Evolutionary conservation across 805 yeast species (phyloP), one percentile per base, ranked within the genome.

Genomic region (Suhomyces sp.): DNA sequence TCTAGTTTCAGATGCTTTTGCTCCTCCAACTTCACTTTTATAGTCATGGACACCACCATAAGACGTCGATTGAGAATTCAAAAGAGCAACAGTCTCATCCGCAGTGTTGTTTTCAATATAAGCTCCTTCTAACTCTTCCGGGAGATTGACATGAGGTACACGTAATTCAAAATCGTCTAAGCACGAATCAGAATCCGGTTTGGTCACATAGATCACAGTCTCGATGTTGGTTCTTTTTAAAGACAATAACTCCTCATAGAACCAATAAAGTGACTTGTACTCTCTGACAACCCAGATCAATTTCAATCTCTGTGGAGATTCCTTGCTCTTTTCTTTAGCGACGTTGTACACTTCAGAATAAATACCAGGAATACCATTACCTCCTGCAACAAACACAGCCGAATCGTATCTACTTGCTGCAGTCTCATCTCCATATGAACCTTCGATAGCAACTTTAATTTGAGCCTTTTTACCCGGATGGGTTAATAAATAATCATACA

Each of bases 231-330:
- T 42, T 6, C 40, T 38, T 17, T 50, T 43, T 33, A 69, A 52
- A 11, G 43, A 30, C n/a, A 37, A 42, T 30, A 68, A 47, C 43
- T 77, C 81, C 9, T 67, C 68, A 21, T 56, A 52, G 38, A 75
- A 74, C 78, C 80, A 74, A 12, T 49, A 44, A 5, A 84, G 51
- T 6, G 80, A 70, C 25, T 60, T 59, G 39, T 67, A 62, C 23
- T 78, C 76, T 36, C 81, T 65, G 7, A 83, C 65, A 6, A 74
- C 69, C 95, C 95, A 87, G 23, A 74, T 58, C 35, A 85, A 65
- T 38, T 74, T 71, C 19, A 64, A 26, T 10, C 44, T 33, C 33
- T 32, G 27, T 11, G 15, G 19, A 10, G 28, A 11, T n/a, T 28
- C 27, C 14, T 16, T 36, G 24, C 28, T 31, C 15, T 17, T 25